These are phyloP conservation scores for Fusarium zealandicum DNA, from an alignment of 2,329 filamentous ascomycete species.

Conservation along the genomic window DNA sequence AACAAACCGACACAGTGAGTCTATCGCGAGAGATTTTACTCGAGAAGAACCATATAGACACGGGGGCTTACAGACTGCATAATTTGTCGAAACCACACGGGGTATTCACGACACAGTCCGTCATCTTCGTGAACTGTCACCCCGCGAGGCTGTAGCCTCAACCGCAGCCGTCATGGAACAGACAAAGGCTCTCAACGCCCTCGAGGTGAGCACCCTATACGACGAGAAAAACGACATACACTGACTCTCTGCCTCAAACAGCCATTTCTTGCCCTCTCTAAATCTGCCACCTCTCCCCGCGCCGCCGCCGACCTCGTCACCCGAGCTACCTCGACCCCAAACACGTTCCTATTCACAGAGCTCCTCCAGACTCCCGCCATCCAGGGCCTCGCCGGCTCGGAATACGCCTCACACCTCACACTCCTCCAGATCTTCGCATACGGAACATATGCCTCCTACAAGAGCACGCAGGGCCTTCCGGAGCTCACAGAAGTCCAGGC, in stretches of 20 bases:
- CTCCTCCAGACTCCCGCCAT: slow-evolving; percentile 84
- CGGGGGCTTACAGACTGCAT: no score
- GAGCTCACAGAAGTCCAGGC: slow-evolving; percentile 74
- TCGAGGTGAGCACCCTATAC: slow-evolving; percentile 57
- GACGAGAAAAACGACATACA: rapidly evolving
- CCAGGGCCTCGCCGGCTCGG: slow-evolving; percentile 70
- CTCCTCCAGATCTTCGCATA: slow-evolving; percentile 91
- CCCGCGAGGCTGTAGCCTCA: slow-evolving; percentile 37
- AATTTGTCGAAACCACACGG: background rate
- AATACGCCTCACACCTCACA: slow-evolving; percentile 69
- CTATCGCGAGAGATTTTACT: no score
- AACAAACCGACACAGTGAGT: background rate
- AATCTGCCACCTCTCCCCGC: slow-evolving; percentile 82
- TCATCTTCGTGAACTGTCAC: slow-evolving; percentile 7
- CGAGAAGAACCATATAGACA: background rate
- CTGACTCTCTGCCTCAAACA: slow-evolving; percentile 55
- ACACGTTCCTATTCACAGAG: slow-evolving; percentile 93
- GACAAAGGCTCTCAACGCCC: slow-evolving; percentile 68
- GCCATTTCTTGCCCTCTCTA: slow-evolving; percentile 90
- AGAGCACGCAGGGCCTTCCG: slow-evolving; percentile 64
- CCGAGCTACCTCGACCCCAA: slow-evolving; percentile 86
- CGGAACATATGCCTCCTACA: slow-evolving; percentile 85
- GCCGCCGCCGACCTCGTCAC: slow-evolving; percentile 85
- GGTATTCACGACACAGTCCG: slow-evolving; percentile 9
- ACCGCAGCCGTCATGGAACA: slow-evolving; percentile 70